Base-by-base conservation (phyloP, 768 basidiomycete genomes). In the Glaciozyma martinii region DNA sequence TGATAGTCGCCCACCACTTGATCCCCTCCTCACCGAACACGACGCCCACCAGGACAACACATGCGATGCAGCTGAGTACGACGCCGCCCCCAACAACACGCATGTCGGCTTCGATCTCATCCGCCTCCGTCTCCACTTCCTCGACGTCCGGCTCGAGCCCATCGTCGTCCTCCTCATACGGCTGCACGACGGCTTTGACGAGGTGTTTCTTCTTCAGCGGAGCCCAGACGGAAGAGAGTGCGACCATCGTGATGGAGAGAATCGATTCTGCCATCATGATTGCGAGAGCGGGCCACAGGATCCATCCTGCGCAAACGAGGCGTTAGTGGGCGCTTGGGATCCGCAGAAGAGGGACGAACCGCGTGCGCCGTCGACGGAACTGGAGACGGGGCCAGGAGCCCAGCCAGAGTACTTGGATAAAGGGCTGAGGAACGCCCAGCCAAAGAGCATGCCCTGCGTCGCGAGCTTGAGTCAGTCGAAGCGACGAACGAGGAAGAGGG, bases 221-320 rank as follows among this genome's bases (percentile, higher is more conserved):
- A 40, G n/a, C n/a, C 15, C 23, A 59, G 62, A 60, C 59, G n/a
- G 44, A 66, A 23, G 56, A 74, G 15, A 80, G 75, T 49, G 82
- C 76, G 64, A 91, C 84, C 25, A 92, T 90, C 23, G 90, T 70
- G 32, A 98, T 83, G 15, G 90, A 90, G 44, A 97, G 81, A 65
- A 97, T 76, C 59, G 86, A 87, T 77, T 98, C 94, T 43, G 90
- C 83, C 75, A 87, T 90, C 94, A 98, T 97, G 72, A 94, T 88
- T 6, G 92, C 93, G 43, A 98, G 81, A 1, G 91, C 88, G 27
- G 86, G 82, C 94, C 94, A 98, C n/a, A 98, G 82, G 61, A 94
- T 91, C 90, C 90, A 94, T 42, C 90, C 89, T 58, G 42, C 13
- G 13, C 23, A 29, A 42, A 40, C 18, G 29, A 27, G 29, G 43